Conservation (phyloP, 2,329 filamentous ascomycete genomes). For the Fusarium sp. region DNA sequence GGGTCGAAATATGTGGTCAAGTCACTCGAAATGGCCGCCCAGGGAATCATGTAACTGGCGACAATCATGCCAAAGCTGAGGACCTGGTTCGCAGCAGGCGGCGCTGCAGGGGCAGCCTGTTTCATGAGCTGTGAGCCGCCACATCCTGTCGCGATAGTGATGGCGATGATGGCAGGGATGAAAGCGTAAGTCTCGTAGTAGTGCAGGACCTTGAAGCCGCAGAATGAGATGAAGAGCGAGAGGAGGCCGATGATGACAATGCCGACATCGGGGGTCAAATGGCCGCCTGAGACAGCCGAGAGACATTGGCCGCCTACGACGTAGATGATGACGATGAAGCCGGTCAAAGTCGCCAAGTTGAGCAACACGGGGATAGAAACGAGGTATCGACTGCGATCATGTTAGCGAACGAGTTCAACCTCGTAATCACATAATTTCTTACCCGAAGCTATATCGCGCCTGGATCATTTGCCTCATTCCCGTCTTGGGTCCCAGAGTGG, state of each 20-base stretch:
- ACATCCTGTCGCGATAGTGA: conserved; percentile 69
- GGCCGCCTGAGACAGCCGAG: conserved; percentile 66
- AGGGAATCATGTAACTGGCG: conserved; percentile 76
- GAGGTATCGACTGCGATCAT: conserved; percentile 63
- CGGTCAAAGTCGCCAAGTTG: conserved; percentile 74
- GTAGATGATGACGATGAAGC: conserved; percentile 75
- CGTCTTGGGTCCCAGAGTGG: conserved; percentile 72
- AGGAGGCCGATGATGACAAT: conserved; percentile 74
- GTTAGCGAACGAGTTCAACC: conserved; percentile 6
- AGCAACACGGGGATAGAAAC: conserved; percentile 73
- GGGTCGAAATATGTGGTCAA: conserved; percentile 75
- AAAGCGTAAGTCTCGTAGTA: conserved; percentile 72
- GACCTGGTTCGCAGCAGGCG: conserved; percentile 63
- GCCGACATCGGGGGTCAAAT: conserved; percentile 68
- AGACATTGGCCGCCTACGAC: conserved; percentile 74
- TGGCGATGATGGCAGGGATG: conserved; percentile 69
- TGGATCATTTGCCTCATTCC: conserved; percentile 78
- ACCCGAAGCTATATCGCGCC: conserved; percentile 75
- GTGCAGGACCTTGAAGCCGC: conserved; percentile 71
- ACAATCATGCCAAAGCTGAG: conserved; percentile 74
- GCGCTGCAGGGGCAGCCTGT: conserved; percentile 60
- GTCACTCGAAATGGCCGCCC: conserved; percentile 72
- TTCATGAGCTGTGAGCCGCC: conserved; percentile 66
- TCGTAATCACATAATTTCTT: conserved; percentile 17
- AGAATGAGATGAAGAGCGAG: conserved; percentile 73